Percentiles rank a stretch among this genome's conserved stretches.
phyloP scores from a whole-genome alignment of 306 rosid species.

The Cicer chorassanicum region DNA sequence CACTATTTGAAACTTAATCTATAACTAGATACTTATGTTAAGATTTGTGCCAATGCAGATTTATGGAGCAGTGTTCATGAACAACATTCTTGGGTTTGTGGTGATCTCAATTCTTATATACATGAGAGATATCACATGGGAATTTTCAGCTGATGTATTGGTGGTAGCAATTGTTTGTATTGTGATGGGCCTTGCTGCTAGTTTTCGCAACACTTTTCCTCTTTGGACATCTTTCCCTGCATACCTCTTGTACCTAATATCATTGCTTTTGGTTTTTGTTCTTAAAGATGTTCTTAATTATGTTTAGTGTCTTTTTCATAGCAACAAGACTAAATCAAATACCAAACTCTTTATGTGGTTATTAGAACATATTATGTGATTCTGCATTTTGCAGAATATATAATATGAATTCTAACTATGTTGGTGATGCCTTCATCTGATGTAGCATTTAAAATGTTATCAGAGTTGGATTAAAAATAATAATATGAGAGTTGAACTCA shows the following conservation, averaged over 20 bases:
- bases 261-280: conserved; percentile 56
- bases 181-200: conserved; percentile 55
- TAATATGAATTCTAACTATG: too few species aligned
- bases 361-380: not conserved
- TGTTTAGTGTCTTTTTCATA: conserved; percentile 32
- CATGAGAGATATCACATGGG: conserved; percentile 58
- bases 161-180: conserved; percentile 63
- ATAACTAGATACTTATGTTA: not conserved
- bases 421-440: too few species aligned
- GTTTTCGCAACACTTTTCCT: conserved; percentile 52
- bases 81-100: conserved; percentile 66
- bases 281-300: conserved; percentile 53
- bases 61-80: conserved; percentile 75
- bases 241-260: conserved; percentile 54
- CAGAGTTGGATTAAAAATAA: too few species aligned
- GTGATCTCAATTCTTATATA: conserved; percentile 62
- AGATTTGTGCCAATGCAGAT: conserved; percentile 54
- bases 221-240: conserved; percentile 62
- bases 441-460: too few species aligned
- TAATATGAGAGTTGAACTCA: too few species aligned
- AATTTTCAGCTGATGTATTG: conserved; percentile 66
- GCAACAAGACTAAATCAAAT: not conserved
- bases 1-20: too few species aligned
- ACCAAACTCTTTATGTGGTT: not conserved
- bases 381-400: not conserved